Evolutionary conservation across 2,329 filamentous ascomycete species (phyloP), one percentile per base, ranked within the genome.

Genomic region (Phialophora expanda): DNA sequence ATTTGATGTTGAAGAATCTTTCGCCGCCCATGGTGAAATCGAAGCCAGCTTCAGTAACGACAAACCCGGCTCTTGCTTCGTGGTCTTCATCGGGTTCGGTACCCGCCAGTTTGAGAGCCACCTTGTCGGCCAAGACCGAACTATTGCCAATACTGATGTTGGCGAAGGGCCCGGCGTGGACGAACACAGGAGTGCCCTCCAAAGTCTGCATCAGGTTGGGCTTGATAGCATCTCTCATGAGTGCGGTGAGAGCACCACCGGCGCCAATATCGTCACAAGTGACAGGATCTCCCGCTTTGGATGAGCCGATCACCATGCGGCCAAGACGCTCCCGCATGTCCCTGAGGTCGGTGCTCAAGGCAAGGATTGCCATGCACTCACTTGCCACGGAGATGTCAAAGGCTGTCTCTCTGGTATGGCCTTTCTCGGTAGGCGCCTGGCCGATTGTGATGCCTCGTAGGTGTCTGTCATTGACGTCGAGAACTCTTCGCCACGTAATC

Each of bases 1-100:
- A 98, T 85, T 99, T 99, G 85, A 99, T 98, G 84, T 99, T 98
- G 88, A 99, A 98, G 86, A 99, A 99, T 60, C 95, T 90, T 85
- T 99, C 95, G 69, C 95, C 95, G 70, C 95, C 95, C 95, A 99
- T 99, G 74, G 95, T 98, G 82, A 99, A 99, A 80, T 99, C 95
- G 78, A 99, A 99, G 9, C 95, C 95, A 61, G 95, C 94, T 79
- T 99, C 95, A 1, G 95, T 99, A 44, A 99, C 89, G 24, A 97
- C 94, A 74, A 95, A 98, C 9, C 95, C 95, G 32, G 91, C 87
- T 84, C 95, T 94, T 72, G 89, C 83, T 58, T 87, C 83, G 75
- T 93, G 87, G 73, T 96, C 87, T 82, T 98, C 95, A 71, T 96
- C 94, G 5, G 89, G 86, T 80, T 99, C 95, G 1, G 94, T 97